Percentiles rank a stretch among this genome's conserved stretches.
phyloP scores from a whole-genome alignment of 225 moss, liverwort and hornwort genomes.

The Physcomitrellopsis africana region DNA sequence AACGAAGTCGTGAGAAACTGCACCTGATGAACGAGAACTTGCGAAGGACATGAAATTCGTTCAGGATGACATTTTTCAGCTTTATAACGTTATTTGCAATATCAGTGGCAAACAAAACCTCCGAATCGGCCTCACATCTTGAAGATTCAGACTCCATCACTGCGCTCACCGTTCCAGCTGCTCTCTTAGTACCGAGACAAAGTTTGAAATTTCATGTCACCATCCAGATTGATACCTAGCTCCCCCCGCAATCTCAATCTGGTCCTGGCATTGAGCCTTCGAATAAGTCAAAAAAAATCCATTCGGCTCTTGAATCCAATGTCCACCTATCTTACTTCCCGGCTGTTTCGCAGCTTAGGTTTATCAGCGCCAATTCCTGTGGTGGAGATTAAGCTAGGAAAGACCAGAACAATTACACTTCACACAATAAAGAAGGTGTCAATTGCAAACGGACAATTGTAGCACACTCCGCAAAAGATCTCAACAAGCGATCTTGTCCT shows the following conservation, averaged over 20 bases:
- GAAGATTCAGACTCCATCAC: constrained; percentile 45
- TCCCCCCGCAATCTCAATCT: constrained; percentile 37
- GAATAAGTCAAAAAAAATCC: constrained; percentile 23
- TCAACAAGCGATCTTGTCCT: constrained; percentile 30
- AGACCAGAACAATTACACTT: constrained; percentile 30
- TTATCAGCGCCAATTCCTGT: constrained; percentile 28
- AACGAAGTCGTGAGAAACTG: constrained; percentile 23
- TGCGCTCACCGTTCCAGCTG: constrained; percentile 48
- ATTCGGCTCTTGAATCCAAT: constrained; percentile 36
- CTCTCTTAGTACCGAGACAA: constrained; percentile 37
- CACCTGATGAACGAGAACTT: constrained; percentile 89
- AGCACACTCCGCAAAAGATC: constrained; percentile 8
- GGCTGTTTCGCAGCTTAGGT: constrained; percentile 35
- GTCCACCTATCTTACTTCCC: constrained; percentile 23
- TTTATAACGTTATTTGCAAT: constrained; percentile 71
- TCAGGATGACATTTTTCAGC: constrained; percentile 85
- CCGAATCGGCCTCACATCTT: constrained; percentile 28
- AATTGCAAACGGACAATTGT: constrained; percentile 31
- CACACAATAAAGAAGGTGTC: constrained; percentile 15
- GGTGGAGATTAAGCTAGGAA: constrained; percentile 13
- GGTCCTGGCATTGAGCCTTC: constrained; percentile 33
- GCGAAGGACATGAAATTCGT: constrained; percentile 94
- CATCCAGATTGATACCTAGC: constrained; percentile 47
- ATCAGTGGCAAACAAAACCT: constrained; percentile 76
- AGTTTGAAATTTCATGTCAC: constrained; percentile 43